Evolutionary conservation across 208 protist species (phyloP).

Genomic region (Phytomonas sp.): DNA sequence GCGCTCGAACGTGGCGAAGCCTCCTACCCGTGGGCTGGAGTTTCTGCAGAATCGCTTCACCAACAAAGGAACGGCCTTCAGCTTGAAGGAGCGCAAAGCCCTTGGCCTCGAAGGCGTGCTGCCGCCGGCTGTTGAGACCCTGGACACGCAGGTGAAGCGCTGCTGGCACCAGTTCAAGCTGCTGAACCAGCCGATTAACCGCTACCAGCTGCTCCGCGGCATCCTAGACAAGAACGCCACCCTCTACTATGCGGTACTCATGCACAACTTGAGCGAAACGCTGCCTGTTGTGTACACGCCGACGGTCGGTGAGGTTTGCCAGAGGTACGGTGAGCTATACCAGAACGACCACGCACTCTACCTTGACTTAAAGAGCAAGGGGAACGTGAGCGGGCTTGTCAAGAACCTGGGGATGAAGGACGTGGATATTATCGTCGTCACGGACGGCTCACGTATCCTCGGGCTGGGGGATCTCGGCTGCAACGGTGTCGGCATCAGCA

Average conservation of each 20-base stretch:
- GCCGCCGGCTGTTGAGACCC: slow-evolving; percentile 53
- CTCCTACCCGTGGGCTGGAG: slow-evolving; percentile 40
- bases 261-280: slow-evolving; percentile 52
- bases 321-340: slow-evolving; percentile 76
- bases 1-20: slow-evolving; percentile 27
- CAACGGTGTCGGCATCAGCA: slow-evolving; percentile 94
- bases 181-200: slow-evolving; percentile 71
- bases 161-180: slow-evolving; percentile 45
- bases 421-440: slow-evolving; percentile 93
- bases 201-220: slow-evolving; percentile 55
- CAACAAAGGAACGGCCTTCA: slow-evolving; percentile 69
- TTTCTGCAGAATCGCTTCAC: slow-evolving; percentile 63
- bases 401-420: too few species aligned
- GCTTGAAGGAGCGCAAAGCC: slow-evolving; percentile 40
- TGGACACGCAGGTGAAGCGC: slow-evolving; percentile 60
- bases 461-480: slow-evolving; percentile 91
- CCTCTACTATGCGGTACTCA: slow-evolving; percentile 69
- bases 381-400: slow-evolving; percentile 63
- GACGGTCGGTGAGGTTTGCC: slow-evolving; percentile 90
- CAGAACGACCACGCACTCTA: slow-evolving; percentile 83
- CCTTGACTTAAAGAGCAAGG: slow-evolving; percentile 65
- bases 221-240: slow-evolving; percentile 35
- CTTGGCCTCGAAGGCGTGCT: slow-evolving; percentile 51
- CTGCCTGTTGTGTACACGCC: slow-evolving; percentile 87
- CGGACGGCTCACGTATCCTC: slow-evolving; percentile 93